Evolutionary conservation across 2,329 filamentous ascomycete species (phyloP).

Genomic region (Pyrenochaeta sp.): DNA sequence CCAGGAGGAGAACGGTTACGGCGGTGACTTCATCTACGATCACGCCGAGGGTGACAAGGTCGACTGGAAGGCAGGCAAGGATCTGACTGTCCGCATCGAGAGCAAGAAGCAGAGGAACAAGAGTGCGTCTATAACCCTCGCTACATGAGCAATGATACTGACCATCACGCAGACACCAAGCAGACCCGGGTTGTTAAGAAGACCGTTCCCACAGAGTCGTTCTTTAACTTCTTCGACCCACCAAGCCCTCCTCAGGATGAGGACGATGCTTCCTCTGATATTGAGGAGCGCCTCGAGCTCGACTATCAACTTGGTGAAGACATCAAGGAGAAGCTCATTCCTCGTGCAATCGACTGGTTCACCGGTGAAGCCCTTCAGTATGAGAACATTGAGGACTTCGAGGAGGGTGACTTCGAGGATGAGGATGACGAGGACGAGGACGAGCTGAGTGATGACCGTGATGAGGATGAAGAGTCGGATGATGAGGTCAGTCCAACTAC

Average conservation of each 20-base stretch:
- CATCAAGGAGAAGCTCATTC: slow-evolving; percentile 99
- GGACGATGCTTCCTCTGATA: slow-evolving; percentile 81
- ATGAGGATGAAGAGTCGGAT: slow-evolving; percentile 71
- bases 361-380: slow-evolving; percentile 97
- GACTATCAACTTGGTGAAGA: slow-evolving; percentile 99
- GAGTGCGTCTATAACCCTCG: slow-evolving; percentile 68
- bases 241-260: slow-evolving; percentile 84
- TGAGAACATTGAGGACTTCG: slow-evolving; percentile 88
- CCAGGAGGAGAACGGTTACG: slow-evolving; percentile 97
- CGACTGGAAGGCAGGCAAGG: slow-evolving; percentile 92
- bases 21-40: slow-evolving; percentile 99
- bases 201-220: slow-evolving; percentile 97
- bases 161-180: slow-evolving; percentile 79
- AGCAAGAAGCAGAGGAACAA: slow-evolving; percentile 99
- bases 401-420: slow-evolving; percentile 84
- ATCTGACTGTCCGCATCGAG: slow-evolving; percentile 92
- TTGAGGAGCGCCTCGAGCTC: slow-evolving; percentile 96
- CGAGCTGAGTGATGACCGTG: slow-evolving; percentile 79
- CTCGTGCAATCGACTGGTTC: slow-evolving; percentile 98
- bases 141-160: slow-evolving; percentile 12
- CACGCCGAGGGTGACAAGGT: slow-evolving; percentile 98
- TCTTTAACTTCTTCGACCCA: slow-evolving; percentile 97
- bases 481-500: slow-evolving; percentile 44
- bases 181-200: slow-evolving; percentile 99
- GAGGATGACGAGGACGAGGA: slow-evolving; percentile 94